Evolutionary conservation across 441 rosid species (phyloP).

Genomic region (Bruguiera hainesii): DNA sequence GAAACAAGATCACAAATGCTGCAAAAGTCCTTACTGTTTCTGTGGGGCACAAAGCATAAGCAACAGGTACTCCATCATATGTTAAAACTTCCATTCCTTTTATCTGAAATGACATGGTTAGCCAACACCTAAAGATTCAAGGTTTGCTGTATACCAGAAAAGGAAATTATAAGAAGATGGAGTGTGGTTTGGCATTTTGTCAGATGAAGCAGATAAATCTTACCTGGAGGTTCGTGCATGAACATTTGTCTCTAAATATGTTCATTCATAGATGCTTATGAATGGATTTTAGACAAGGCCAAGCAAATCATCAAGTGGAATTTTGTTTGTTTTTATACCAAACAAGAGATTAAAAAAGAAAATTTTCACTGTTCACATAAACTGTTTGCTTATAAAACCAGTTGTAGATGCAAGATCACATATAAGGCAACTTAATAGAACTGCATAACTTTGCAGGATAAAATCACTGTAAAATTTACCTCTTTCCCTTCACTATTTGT

Average conservation of each 20-base stretch:
- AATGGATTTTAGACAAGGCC: not conserved
- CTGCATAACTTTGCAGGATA: conserved; percentile 1
- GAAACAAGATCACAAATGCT: conserved; percentile 10
- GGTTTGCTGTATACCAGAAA: not conserved
- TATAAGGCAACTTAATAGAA: not conserved
- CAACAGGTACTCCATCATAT: conserved; percentile 75
- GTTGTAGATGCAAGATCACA: no score
- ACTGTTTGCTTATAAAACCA: not conserved
- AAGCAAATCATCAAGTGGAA: not conserved
- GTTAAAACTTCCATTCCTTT: conserved; percentile 78
- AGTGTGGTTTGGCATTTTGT: not conserved
- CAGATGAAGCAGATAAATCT: not conserved
- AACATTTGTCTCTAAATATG: no score
- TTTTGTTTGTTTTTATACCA: not conserved
- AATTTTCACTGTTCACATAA: not conserved
- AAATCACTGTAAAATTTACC: conserved; percentile 34
- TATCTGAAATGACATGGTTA: conserved; percentile 43
- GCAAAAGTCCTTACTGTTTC: conserved; percentile 60
- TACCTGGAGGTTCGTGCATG: not conserved
- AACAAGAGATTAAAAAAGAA: not conserved
- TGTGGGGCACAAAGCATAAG: conserved; percentile 63
- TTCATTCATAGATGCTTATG: not conserved
- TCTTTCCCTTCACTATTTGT: conserved; percentile 63
- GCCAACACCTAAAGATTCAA: not conserved
- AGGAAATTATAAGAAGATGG: not conserved